Percentiles rank a stretch among this genome's conserved stretches.
Evolutionary conservation across 2,329 filamentous ascomycete species (phyloP).

Genomic region (Pseudogymnoascus sp.): DNA sequence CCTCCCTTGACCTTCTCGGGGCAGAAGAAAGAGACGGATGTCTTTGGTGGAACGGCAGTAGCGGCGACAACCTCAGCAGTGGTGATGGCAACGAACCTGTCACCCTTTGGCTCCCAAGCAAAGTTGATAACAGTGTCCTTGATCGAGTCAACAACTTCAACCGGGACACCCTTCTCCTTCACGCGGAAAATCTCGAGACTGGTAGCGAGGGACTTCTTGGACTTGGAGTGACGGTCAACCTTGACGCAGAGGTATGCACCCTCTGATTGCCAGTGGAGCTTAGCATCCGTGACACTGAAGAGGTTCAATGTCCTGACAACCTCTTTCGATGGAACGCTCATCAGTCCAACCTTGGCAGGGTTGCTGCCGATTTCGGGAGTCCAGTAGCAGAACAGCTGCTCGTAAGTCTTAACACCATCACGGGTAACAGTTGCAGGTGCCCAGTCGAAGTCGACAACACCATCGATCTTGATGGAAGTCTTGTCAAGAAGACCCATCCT

Average conservation of each 20-base stretch:
- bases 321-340: constrained; percentile 93
- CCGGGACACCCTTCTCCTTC: constrained; percentile 92
- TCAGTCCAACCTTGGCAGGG: constrained; percentile 91
- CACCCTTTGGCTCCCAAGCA: constrained; percentile 97
- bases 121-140: constrained; percentile 99
- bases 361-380: constrained; percentile 97
- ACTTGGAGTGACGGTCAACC: constrained; percentile 97
- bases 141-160: constrained; percentile 94
- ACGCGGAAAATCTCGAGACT: constrained; percentile 98
- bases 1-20: constrained; percentile 86
- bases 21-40: constrained; percentile 89
- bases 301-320: constrained; percentile 90
- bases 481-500: constrained; percentile 87
- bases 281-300: constrained; percentile 95
- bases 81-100: constrained; percentile 94
- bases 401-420: constrained; percentile 81
- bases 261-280: constrained; percentile 98
- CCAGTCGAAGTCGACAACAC: constrained; percentile 97
- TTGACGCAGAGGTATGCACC: constrained; percentile 93
- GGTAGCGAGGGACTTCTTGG: constrained; percentile 94
- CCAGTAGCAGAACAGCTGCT: constrained; percentile 98
- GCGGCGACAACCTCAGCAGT: constrained; percentile 73
- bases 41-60: constrained; percentile 84
- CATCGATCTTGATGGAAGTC: constrained; percentile 90
- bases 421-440: constrained; percentile 73